Evolutionary conservation across 164 flowering plant species (phyloP).

Genomic region (Piper longum): DNA sequence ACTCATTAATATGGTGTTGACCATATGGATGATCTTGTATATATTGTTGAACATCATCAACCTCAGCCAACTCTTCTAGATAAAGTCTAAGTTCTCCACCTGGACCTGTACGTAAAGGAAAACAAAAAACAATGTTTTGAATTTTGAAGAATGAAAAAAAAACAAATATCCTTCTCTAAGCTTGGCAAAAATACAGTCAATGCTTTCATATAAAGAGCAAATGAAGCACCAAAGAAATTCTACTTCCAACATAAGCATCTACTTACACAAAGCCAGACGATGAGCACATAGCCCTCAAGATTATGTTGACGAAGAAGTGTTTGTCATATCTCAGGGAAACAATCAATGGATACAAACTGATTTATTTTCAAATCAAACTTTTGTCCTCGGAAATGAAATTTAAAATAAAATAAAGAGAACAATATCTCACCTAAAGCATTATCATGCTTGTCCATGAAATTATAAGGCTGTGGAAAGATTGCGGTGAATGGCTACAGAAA

Average conservation of each 20-base stretch:
- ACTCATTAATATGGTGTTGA: constrained; percentile 44
- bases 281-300: no score
- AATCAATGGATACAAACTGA: no score
- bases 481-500: constrained; percentile 43
- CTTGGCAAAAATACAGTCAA: neutral
- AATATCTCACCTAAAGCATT: constrained; percentile 54
- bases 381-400: neutral
- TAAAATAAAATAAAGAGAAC: neutral
- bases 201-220: no score
- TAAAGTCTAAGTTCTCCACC: constrained; percentile 69
- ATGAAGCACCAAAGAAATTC: no score
- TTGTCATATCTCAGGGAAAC: no score
- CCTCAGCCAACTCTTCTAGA: constrained; percentile 38
- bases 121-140: neutral
- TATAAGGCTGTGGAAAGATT: constrained; percentile 62
- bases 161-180: neutral
- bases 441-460: constrained; percentile 27
- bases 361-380: no score
- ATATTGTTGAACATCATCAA: constrained; percentile 43
- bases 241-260: no score
- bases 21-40: constrained; percentile 66
- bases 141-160: neutral
- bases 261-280: no score
- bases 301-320: no score
- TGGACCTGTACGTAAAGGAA: constrained; percentile 24